phyloP scores from a whole-genome alignment of 2,329 filamentous ascomycete species.

The Beauveria sp. region DNA sequence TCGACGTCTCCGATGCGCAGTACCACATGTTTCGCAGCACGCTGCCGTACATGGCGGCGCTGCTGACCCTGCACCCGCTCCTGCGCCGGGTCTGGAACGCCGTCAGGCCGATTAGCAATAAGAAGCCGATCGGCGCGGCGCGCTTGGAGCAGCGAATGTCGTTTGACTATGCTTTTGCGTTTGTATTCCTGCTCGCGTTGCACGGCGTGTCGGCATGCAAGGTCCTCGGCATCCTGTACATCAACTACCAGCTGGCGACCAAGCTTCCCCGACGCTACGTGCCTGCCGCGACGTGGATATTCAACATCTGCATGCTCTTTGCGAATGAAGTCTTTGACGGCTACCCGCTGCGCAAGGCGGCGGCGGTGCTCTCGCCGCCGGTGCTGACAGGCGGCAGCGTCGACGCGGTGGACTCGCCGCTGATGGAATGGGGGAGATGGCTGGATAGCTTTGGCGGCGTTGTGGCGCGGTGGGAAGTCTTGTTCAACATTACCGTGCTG shows the following conservation, averaged over 20 bases:
- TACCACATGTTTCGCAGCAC: constrained; percentile 82
- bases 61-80: constrained; percentile 73
- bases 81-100: constrained; percentile 65
- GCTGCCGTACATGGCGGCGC: constrained; percentile 67
- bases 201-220: constrained; percentile 85
- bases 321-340: constrained; percentile 79
- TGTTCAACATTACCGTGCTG: constrained; percentile 93
- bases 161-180: constrained; percentile 78
- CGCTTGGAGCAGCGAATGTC: constrained; percentile 62
- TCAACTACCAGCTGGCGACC: constrained; percentile 77
- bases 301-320: constrained; percentile 81
- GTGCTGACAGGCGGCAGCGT: constrained; percentile 28
- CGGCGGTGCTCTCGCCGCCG: constrained; percentile 38
- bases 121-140: constrained; percentile 40
- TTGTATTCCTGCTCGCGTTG: constrained; percentile 68
- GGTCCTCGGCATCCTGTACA: constrained; percentile 67
- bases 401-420: constrained; percentile 19
- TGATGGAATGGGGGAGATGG: constrained; percentile 58
- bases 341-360: constrained; percentile 63
- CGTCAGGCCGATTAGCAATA: constrained; percentile 30
- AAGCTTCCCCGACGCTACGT: constrained; percentile 62
- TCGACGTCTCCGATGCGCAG: constrained; percentile 86
- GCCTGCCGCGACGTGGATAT: constrained; percentile 75
- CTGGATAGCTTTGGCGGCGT: constrained; percentile 77
- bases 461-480: constrained; percentile 88